Base-by-base conservation (phyloP, 2,329 filamentous ascomycete genomes). In the Diaporthe velutina region DNA sequence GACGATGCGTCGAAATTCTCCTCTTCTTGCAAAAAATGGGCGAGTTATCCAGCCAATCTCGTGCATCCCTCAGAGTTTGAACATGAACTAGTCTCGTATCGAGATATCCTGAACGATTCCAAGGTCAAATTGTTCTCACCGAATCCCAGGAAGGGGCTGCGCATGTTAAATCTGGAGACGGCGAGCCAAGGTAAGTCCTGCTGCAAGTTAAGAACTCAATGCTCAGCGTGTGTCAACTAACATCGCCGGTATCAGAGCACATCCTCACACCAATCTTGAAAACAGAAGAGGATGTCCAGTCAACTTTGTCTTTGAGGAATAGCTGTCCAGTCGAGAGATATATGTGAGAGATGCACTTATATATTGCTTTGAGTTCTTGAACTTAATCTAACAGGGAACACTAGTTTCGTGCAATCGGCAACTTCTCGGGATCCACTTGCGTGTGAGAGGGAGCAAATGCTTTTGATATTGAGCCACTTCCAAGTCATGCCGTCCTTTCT, bases 401-500 rank as follows among this genome's bases (percentile, higher is more conserved):
- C 64, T 50, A 77, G 77, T 25, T 78, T 78, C 30, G 52, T 77
- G 12, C 73, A 76, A 17, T 76, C 77, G 19, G 57, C 19, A 33
- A 68, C 74, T 8, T 76, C 77, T n/a, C 68, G 73, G 19, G 70
- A 67, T 2, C 52, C 77, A 6, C 68, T 79, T 1, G 76, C 76
- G 58, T 79, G 78, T 52, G 77, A 66, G 28, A 76, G 73, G 38
- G 77, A 79, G 9, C 78, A 78, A 50, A 57, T 79, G 22, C 52
- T 52, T 3, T 48, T 71, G 12, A 54, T 80, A 38, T 70, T 80
- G 6, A 78, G 76, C 12, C 75, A 79, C 42, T 74, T 77, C 57
- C 78, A 79, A 75, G 78, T 78, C 61, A 79, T 79, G 78, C 77
- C 79, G 15, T 76, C 72, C 13, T 78, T 79, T 60, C 52, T 79